Base-by-base conservation (phyloP, 2,329 filamentous ascomycete genomes). In the Cytospora schulzeri region DNA sequence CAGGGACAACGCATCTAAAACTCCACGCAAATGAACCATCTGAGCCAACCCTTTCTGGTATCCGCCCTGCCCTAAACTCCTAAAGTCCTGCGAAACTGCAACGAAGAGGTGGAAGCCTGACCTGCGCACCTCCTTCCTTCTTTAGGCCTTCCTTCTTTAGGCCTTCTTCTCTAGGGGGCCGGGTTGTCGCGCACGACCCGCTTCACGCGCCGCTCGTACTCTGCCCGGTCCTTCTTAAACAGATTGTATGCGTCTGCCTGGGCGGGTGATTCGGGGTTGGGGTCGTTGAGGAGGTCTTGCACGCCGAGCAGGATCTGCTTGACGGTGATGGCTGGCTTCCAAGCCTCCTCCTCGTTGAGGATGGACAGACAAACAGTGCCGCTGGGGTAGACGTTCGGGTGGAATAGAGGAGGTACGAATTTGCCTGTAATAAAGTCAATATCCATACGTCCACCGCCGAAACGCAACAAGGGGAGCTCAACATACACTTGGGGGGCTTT, bases 271-370 rank as follows among this genome's bases (percentile, higher is more conserved):
- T 99, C 95, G 3, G 94, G 95, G 75, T 99, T 99, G 19, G 96
- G 95, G 72, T 97, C 94, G 76, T 99, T 90, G 50, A 99, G 88
- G 1, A 99, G 86, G 72, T 96, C 94, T 77, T 99, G 95, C 64
- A 99, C 96, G 57, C 95, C 95, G 1, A 98, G 85, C 7, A 98
- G 85, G 68, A 99, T 98, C 79, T 98, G 93, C 80, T 97, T 98
- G 76, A 99, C 92, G 0, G 95, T 99, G 73, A 99, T 99, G 8
- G 95, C 94, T 1, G 95, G 96, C 77, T 96, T 96, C 95, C 96
- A 99, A 8, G 91, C 93, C 76, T 99, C 95, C 72, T 99, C 95
- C 77, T 99, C 96, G 79, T 98, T 99, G 69, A 99, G 80, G 70
- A 99, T 99, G 31, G 92, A 97, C 26, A 99, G 85, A 75, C 95